Conservation (phyloP, 208 protist genomes). For the Trypanosoma scelopori region DNA sequence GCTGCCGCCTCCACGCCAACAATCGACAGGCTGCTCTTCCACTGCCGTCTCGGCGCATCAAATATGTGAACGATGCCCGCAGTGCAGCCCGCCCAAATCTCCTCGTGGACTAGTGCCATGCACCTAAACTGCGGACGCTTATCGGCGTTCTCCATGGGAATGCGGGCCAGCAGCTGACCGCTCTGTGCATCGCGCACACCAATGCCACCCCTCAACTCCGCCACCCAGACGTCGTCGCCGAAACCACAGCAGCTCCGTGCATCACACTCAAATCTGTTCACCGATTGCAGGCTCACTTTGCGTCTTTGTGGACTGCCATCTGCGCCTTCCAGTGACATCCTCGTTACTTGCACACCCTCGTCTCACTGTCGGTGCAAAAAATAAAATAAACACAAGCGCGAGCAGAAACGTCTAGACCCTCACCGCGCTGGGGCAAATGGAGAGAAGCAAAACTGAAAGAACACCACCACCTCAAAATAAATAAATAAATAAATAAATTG, state of each 20-base stretch:
- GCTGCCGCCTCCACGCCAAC: constrained; percentile 39
- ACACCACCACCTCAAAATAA: too few species aligned
- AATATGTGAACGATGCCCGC: constrained; percentile 54
- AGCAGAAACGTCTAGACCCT: too few species aligned
- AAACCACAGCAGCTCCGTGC: constrained; percentile 59
- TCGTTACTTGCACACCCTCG: too few species aligned
- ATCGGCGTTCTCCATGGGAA: constrained; percentile 23
- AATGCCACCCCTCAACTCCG: constrained; percentile 55
- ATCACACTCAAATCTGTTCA: constrained; percentile 21
- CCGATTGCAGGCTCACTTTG: not conserved
- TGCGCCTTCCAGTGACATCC: too few species aligned
- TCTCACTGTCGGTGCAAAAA: too few species aligned
- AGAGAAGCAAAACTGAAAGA: too few species aligned
- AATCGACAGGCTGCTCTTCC: constrained; percentile 20
- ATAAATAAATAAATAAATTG: too few species aligned
- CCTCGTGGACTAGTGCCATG: constrained; percentile 48
- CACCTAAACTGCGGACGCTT: constrained; percentile 32
- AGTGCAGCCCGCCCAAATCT: constrained; percentile 60
- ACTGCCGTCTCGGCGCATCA: constrained; percentile 17
- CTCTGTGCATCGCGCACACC: constrained; percentile 39
- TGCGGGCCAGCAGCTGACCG: constrained; percentile 21
- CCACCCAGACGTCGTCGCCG: constrained; percentile 68
- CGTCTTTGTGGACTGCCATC: not conserved
- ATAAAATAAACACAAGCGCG: too few species aligned
- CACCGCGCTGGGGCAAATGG: too few species aligned